Percentiles rank a stretch among this genome's conserved stretches.
These are phyloP conservation scores for Piloderma croceum DNA, from an alignment of 768 basidiomycete species.

Conservation along the genomic window DNA sequence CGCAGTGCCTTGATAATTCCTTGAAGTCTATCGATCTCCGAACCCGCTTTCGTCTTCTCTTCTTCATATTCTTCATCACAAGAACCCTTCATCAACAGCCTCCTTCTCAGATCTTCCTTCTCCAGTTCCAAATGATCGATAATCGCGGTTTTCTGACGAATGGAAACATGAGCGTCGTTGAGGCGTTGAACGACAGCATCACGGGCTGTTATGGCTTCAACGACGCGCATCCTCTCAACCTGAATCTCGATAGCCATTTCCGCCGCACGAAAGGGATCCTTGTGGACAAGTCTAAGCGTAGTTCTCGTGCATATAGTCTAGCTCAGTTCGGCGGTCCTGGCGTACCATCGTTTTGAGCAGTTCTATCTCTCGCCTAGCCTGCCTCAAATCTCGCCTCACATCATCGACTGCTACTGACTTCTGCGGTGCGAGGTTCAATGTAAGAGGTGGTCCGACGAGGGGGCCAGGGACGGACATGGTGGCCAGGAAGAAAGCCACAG, in stretches of 20 bases:
- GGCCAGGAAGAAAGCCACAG: too few relatives aligned
- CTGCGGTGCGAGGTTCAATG: too few relatives aligned
- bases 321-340: neutral
- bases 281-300: neutral
- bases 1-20: constrained; percentile 34
- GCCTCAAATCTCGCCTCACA: neutral
- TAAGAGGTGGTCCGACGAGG: too few relatives aligned
- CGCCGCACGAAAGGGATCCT: constrained; percentile 44
- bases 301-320: neutral
- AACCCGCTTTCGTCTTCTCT: constrained; percentile 22
- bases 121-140: constrained; percentile 45
- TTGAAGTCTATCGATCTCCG: constrained; percentile 36
- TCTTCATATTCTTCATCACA: constrained; percentile 21
- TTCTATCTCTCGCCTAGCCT: constrained; percentile 2
- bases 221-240: constrained; percentile 45
- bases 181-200: constrained; percentile 57
- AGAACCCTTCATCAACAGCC: constrained; percentile 8
- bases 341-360: constrained; percentile 3
- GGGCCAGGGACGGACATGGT: too few relatives aligned
- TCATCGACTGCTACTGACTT: too few relatives aligned
- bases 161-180: constrained; percentile 50
- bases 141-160: constrained; percentile 53
- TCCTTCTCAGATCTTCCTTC: constrained; percentile 5
- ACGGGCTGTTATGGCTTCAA: constrained; percentile 56
- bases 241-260: constrained; percentile 54